Evolutionary conservation across 2,329 filamentous ascomycete species (phyloP), one percentile per base, ranked within the genome.

Genomic region (Dactylellina cionopaga): DNA sequence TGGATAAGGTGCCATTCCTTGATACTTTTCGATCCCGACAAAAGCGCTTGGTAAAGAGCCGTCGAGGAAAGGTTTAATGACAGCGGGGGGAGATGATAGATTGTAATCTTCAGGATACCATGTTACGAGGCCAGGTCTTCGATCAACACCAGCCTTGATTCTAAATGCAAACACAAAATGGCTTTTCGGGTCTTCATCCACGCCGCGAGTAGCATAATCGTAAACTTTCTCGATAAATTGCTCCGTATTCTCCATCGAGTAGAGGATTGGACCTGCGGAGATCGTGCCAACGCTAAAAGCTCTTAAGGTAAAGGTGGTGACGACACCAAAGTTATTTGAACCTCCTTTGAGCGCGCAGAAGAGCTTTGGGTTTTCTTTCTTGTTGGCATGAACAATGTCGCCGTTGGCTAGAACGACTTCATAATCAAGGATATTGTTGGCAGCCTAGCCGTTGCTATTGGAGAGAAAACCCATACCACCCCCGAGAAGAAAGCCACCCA

Each of bases 331-430:
- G 76, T 85, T 87, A 77, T 83, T 85, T 10, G 83, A 83, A 13
- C 86, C 86, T 5, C 86, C 86, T 60, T 83, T 83, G 2, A 88
- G 81, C 0, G 83, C 84, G 73, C 80, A 80, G 78, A 80, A 87
- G 4, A 88, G 79, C 63, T 87, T 85, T 0, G 81, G 65, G 68
- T 87, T 79, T 5, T 79, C 76, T 0, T 76, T 76, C 3, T 76
- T 75, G 13, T 81, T 83, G 1, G 82, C 85, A 2, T 81, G 83
- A 39, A 84, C 78, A 43, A 86, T 80, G 4, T 78, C 77, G 3
- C 84, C 83, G 69, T 83, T 81, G n/a, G 83, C 82, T 0, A 87
- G 80, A 1, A 88, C 85, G 35, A 87, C 80, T 75, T 86, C 82
- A 69, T 79, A 84, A 69, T 82, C 81, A n/a, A 81, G 64, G 10